A percentile compares a stretch with the other conserved stretches of the same genome.
These are phyloP conservation scores for Pseudomassariella vexata DNA, from an alignment of 2,329 filamentous ascomycete genomes.

Conservation along the genomic window DNA sequence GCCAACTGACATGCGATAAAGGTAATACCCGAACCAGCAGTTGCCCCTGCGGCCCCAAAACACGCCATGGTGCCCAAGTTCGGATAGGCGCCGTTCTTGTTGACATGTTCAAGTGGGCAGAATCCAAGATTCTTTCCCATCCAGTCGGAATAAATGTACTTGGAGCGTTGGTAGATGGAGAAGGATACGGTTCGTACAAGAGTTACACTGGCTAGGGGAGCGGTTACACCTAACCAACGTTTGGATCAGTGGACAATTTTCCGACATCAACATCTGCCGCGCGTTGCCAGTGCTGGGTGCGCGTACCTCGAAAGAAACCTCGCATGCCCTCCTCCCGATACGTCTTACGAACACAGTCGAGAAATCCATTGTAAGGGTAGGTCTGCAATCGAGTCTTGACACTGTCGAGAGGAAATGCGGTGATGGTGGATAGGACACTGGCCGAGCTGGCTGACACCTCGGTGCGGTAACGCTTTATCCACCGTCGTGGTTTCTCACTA, in stretches of 20 bases:
- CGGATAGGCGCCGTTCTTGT: constrained; percentile 63
- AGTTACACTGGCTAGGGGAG: constrained; percentile 75
- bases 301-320: constrained; percentile 75
- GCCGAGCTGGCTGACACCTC: constrained; percentile 74
- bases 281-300: neutral
- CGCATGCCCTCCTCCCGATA: constrained; percentile 67
- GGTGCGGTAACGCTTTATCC: constrained; percentile 72
- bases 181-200: constrained; percentile 73
- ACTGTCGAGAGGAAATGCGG: constrained; percentile 82
- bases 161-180: constrained; percentile 73
- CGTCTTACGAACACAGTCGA: constrained; percentile 69
- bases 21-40: constrained; percentile 74
- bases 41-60: constrained; percentile 73
- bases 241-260: constrained; percentile 20
- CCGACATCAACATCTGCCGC: no score
- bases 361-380: constrained; percentile 70
- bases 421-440: constrained; percentile 71
- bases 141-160: constrained; percentile 66
- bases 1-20: constrained; percentile 62
- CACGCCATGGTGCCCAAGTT: constrained; percentile 68
- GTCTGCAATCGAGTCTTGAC: constrained; percentile 89
- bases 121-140: constrained; percentile 61
- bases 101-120: constrained; percentile 69
- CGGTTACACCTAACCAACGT: constrained; percentile 56
- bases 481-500: constrained; percentile 31